Evolutionary conservation across 2,329 filamentous ascomycete species (phyloP).

Genomic region (Aspergillus sp.): DNA sequence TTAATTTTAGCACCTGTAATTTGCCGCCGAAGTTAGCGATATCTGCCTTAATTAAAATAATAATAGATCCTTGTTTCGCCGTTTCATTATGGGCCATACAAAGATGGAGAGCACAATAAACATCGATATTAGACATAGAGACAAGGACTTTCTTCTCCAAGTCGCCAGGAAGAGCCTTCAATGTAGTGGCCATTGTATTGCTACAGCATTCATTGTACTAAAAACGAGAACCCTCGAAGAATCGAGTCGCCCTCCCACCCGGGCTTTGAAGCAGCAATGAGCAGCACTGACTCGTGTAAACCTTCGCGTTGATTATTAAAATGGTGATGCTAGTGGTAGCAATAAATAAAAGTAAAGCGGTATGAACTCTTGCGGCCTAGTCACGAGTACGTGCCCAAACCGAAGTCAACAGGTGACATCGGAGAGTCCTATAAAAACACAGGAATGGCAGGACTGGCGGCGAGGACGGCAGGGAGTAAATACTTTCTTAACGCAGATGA

Average conservation of each 20-base stretch:
- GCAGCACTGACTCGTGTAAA: slow-evolving; percentile 24
- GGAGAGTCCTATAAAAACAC: slow-evolving; percentile 23
- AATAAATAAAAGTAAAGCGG: slow-evolving; percentile 10
- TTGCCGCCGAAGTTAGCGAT: slow-evolving; percentile 17
- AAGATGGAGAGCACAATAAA: slow-evolving; percentile 16
- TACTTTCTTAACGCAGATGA: slow-evolving; percentile 5
- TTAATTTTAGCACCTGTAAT: slow-evolving; percentile 18
- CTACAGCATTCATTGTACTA: slow-evolving; percentile 12
- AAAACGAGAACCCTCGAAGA: slow-evolving; percentile 17
- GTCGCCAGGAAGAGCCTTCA: slow-evolving; percentile 11
- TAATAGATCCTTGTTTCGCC: slow-evolving; percentile 20
- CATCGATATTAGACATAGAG: slow-evolving; percentile 9
- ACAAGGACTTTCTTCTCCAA: slow-evolving; percentile 20
- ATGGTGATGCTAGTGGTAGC: slow-evolving; percentile 3
- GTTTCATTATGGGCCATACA: slow-evolving; percentile 17
- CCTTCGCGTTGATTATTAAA: not conserved
- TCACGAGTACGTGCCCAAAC: slow-evolving; percentile 19
- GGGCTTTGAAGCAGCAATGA: slow-evolving; percentile 20
- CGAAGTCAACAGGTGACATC: slow-evolving; percentile 18
- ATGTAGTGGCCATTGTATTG: slow-evolving; percentile 15
- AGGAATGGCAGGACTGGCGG: slow-evolving; percentile 23
- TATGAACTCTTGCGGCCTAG: slow-evolving; percentile 18
- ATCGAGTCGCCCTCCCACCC: slow-evolving; percentile 25
- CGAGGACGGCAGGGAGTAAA: slow-evolving; percentile 9
- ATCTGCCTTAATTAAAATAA: slow-evolving; percentile 15